phyloP scores from a whole-genome alignment of 148 eudicot genomes.

The Cornus kousa region DNA sequence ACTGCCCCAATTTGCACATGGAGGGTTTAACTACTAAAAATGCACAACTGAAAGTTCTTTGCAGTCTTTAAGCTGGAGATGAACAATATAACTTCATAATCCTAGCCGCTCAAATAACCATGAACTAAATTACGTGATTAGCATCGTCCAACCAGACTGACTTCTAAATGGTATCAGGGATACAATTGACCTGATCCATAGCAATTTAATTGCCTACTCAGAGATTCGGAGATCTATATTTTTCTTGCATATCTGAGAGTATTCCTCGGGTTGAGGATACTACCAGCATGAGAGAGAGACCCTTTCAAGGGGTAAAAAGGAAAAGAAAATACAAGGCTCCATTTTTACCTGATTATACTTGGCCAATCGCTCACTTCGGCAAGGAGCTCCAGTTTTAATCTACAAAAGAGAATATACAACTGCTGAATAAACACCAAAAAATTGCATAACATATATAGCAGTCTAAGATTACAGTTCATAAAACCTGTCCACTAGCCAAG shows the following conservation, averaged over 20 bases:
- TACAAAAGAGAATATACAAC: conserved; percentile 19
- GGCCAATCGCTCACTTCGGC: conserved; percentile 96
- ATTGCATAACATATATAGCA: conserved; percentile 4
- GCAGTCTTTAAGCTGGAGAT: background rate
- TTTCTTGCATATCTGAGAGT: background rate
- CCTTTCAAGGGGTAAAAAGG: background rate
- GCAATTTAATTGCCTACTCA: too few species aligned
- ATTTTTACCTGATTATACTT: conserved; percentile 87
- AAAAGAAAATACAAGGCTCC: background rate
- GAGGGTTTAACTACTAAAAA: background rate
- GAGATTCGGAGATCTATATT: too few species aligned
- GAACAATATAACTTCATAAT: background rate
- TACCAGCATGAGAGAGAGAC: background rate
- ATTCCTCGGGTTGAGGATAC: too few species aligned
- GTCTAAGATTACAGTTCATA: background rate
- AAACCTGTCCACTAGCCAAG: conserved; percentile 97
- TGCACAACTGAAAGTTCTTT: background rate
- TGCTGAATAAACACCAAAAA: conserved; percentile 3
- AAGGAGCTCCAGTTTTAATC: conserved; percentile 99
- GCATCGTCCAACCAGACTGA: too few species aligned
- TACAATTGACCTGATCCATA: too few species aligned
- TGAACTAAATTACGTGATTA: background rate
- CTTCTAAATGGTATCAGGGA: too few species aligned
- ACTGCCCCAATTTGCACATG: too few species aligned
- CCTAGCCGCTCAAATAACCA: background rate